Evolutionary conservation across 148 eudicot genomes (phyloP), one percentile per base, ranked within the genome.

Genomic region (Vaccinium corymbosum): DNA sequence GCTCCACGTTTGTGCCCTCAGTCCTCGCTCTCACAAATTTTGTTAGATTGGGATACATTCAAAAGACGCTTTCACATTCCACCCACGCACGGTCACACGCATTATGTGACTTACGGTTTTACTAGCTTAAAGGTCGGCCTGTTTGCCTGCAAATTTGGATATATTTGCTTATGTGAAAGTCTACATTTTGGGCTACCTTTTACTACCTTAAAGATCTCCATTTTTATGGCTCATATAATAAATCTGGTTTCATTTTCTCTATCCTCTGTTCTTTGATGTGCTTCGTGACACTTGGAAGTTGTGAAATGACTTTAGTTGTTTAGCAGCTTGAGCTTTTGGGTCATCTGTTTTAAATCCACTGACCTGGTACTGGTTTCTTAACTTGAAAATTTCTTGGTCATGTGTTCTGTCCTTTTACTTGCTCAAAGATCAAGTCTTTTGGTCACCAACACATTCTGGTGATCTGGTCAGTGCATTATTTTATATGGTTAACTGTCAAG

Each of bases 391-490:
- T 68, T 4, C 8, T 68, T 68, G 4, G 11, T 29, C 38, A 13
- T 13, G 29, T 3, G 16, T 68, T 27, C 14, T 27, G 42, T 68
- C 17, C 2, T 32, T 72, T 27, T 27, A 38, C 76, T 12, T 32
- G 49, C 49, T 38, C 50, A 72, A 72, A 32, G 48, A 71, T 71
- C 46, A 68, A 68, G 76, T 71, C 76, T 35, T 71, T 71, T 71
- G 76, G 10, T 35, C 76, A 14, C 9, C 46, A 27, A 6, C 16
- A 15, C 22, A 59, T 59, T 59, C 20, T n/a, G 1, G 66, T 22
- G 46, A 42, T 52, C 14, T 10, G 55, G 55, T 22, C 32, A 9
- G 71, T 59, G 64, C 46, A 42, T 42, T 42, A 42, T 35, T 35
- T 35, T 35, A 35, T 35, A 2, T 35, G 38, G 38, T 35, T 35